phyloP scores from a whole-genome alignment of 106 monocot genomes.

The Acorus calamus region DNA sequence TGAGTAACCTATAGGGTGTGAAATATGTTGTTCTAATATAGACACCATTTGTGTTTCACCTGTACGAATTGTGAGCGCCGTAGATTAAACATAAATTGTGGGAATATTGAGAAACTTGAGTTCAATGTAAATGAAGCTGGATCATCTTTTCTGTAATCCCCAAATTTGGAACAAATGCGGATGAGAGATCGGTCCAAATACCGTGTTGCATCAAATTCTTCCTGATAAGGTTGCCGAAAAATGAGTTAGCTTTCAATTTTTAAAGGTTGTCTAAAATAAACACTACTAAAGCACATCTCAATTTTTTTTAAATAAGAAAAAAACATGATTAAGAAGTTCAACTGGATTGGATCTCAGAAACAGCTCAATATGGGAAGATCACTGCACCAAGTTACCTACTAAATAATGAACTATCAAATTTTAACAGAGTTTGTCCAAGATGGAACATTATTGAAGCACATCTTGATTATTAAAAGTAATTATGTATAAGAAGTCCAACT shows the following conservation, averaged over 20 bases:
- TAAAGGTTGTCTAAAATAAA: too few species aligned
- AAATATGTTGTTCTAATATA: not conserved
- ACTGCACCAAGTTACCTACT: too few species aligned
- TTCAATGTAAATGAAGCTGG: conserved; percentile 82
- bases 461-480: too few species aligned
- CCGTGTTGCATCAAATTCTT: conserved; percentile 96
- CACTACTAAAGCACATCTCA: too few species aligned
- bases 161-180: conserved; percentile 88
- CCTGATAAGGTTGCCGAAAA: conserved; percentile 31
- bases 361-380: too few species aligned
- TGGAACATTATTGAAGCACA: too few species aligned
- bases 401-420: too few species aligned
- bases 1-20: not conserved
- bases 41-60: conserved; percentile 23
- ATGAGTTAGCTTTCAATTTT: not conserved
- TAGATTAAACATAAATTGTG: conserved; percentile 98
- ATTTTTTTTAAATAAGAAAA: too few species aligned
- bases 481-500: too few species aligned
- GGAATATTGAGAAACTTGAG: conserved; percentile 87
- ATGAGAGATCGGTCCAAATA: conserved; percentile 95
- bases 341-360: too few species aligned
- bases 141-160: conserved; percentile 98
- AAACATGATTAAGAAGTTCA: too few species aligned
- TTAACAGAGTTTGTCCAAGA: too few species aligned
- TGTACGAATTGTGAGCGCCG: conserved; percentile 94